Conservation (phyloP, 768 basidiomycete genomes). For the Termitomyces sp. region DNA sequence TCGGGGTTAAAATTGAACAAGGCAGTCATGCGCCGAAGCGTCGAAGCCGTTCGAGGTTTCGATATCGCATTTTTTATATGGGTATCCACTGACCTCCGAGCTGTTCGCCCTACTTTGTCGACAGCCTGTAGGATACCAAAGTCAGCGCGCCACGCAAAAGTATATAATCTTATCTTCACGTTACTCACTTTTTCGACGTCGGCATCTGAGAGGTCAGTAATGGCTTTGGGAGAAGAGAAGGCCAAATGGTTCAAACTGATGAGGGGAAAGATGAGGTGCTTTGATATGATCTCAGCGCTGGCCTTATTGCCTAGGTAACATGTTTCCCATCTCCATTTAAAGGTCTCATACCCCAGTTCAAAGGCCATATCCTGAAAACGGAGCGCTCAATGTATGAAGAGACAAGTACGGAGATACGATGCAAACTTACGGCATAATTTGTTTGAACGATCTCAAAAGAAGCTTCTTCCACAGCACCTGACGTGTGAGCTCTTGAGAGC, state of each 20-base stretch:
- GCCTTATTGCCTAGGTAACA: conserved; percentile 58
- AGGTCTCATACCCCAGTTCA: conserved; percentile 53
- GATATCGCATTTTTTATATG: conserved; percentile 72
- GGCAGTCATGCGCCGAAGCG: conserved; percentile 69
- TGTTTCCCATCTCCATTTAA: conserved; percentile 83
- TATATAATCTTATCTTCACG: neutral
- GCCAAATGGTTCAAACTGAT: conserved; percentile 70
- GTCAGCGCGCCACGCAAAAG: conserved; percentile 10
- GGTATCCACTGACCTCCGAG: conserved; percentile 65
- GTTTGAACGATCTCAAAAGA: conserved; percentile 62
- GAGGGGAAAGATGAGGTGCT: conserved; percentile 74
- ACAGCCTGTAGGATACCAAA: conserved; percentile 45
- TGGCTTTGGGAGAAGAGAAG: conserved; percentile 58
- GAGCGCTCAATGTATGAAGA: conserved; percentile 8
- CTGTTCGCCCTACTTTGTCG: conserved; percentile 69
- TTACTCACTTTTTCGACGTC: conserved; percentile 66
- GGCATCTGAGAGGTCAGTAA: conserved; percentile 51
- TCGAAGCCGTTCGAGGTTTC: conserved; percentile 65
- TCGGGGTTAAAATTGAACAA: conserved; percentile 65
- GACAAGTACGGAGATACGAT: conserved; percentile 5
- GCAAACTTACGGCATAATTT: conserved; percentile 52
- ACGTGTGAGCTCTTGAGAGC: conserved; percentile 57
- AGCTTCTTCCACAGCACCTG: conserved; percentile 56
- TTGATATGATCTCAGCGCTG: conserved; percentile 74
- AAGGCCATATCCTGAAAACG: conserved; percentile 61